A percentile compares a stretch with the other conserved stretches of the same genome.
Conservation (phyloP, 2,329 filamentous ascomycete genomes). For the Neurospora sp. region DNA sequence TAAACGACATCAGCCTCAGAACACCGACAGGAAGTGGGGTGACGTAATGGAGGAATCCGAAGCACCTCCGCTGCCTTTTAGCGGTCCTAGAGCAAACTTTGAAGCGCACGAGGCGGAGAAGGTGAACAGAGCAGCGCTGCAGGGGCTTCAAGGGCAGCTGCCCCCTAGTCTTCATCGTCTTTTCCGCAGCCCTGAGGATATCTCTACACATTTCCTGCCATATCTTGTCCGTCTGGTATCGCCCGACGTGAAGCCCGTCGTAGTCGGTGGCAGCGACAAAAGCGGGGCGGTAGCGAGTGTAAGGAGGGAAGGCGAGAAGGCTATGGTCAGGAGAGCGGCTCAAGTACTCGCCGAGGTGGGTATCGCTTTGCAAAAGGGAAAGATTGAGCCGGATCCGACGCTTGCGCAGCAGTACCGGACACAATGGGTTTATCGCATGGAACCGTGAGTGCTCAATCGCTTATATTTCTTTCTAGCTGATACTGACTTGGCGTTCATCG, state of each 20-base stretch:
- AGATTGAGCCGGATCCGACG: slow-evolving; percentile 56
- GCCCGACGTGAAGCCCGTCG: slow-evolving; percentile 83
- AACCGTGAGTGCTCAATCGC: slow-evolving; percentile 57
- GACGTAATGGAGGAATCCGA: slow-evolving; percentile 39
- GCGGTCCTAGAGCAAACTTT: slow-evolving; percentile 73
- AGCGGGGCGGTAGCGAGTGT: slow-evolving; percentile 63
- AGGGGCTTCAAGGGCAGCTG: slow-evolving; percentile 62
- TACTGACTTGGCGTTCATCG: slow-evolving; percentile 2
- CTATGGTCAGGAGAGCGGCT: slow-evolving; percentile 70
- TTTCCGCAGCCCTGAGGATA: slow-evolving; percentile 69
- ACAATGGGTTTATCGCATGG: slow-evolving; percentile 85
- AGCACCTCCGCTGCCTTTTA: slow-evolving; percentile 59
- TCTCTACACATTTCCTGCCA: slow-evolving; percentile 75
- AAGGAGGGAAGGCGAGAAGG: slow-evolving; percentile 74
- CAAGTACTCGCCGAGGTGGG: slow-evolving; percentile 76
- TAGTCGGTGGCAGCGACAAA: slow-evolving; percentile 58
- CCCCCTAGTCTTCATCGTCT: slow-evolving; percentile 62
- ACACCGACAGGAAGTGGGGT: slow-evolving; percentile 35
- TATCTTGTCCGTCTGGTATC: slow-evolving; percentile 76
- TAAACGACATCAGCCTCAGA: slow-evolving; percentile 35
- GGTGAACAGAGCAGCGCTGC: slow-evolving; percentile 64
- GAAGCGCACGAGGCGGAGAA: slow-evolving; percentile 73
- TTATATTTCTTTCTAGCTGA: background rate
- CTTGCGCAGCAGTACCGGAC: slow-evolving; percentile 41
- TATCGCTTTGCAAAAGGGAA: slow-evolving; percentile 69